phyloP scores from a whole-genome alignment of 2,329 filamentous ascomycete genomes.

The Byssothecium circinans region DNA sequence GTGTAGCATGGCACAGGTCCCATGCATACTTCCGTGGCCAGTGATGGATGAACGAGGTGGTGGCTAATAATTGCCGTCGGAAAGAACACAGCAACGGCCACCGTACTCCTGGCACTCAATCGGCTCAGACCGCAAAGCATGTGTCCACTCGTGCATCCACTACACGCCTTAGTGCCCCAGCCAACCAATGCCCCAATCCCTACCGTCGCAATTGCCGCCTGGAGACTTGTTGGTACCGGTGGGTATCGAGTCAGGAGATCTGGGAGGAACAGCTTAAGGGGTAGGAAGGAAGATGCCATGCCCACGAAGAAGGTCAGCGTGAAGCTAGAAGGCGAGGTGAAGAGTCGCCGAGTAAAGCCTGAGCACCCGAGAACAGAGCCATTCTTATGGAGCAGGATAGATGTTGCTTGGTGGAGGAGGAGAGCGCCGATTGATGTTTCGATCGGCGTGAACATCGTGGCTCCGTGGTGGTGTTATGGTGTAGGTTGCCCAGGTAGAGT shows the following conservation, averaged over 20 bases:
- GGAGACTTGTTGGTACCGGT: conserved; percentile 35
- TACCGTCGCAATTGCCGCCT: conserved; percentile 43
- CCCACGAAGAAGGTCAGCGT: conserved; percentile 51
- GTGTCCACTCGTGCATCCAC: conserved; percentile 59
- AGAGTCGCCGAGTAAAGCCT: conserved; percentile 48
- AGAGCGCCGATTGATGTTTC: conserved; percentile 55
- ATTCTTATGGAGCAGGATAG: conserved; percentile 54
- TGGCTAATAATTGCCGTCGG: conserved; percentile 36
- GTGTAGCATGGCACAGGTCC: conserved; percentile 50
- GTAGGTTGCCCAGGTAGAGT: neutral
- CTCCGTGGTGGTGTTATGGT: neutral
- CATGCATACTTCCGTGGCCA: conserved; percentile 45
- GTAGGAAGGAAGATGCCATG: conserved; percentile 49
- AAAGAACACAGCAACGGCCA: conserved; percentile 46
- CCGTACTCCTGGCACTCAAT: conserved; percentile 52
- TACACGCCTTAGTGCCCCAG: conserved; percentile 56
- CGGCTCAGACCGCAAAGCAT: conserved; percentile 58
- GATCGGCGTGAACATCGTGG: conserved; percentile 55
- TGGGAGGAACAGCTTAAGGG: conserved; percentile 46
- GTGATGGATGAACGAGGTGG: conserved; percentile 45
- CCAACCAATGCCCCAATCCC: conserved; percentile 51
- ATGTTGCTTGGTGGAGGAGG: conserved; percentile 54
- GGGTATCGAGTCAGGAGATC: conserved; percentile 51
- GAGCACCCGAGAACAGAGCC: conserved; percentile 56
- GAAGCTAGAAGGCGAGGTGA: conserved; percentile 46